These are phyloP conservation scores for Plasmopara halstedii DNA, from an alignment of 352 stramenopile species.

Conservation along the genomic window DNA sequence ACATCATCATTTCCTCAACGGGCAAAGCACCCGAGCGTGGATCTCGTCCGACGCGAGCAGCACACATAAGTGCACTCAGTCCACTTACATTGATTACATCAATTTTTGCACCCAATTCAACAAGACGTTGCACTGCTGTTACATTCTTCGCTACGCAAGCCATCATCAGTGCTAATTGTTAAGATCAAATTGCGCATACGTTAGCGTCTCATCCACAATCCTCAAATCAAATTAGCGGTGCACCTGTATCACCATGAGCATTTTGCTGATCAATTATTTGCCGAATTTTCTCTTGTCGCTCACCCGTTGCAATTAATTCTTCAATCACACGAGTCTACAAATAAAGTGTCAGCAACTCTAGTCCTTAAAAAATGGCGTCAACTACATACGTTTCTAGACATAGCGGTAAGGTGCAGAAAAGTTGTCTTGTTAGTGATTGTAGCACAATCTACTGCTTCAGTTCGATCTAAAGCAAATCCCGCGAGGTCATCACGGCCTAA, in stretches of 20 bases:
- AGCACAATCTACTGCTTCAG: slow-evolving; percentile 41
- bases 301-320: slow-evolving; percentile 35
- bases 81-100: slow-evolving; percentile 38
- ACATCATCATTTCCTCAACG: slow-evolving; percentile 27
- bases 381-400: slow-evolving; percentile 53
- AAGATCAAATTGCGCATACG: neutral
- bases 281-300: slow-evolving; percentile 42
- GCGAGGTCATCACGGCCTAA: slow-evolving; percentile 61
- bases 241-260: slow-evolving; percentile 72
- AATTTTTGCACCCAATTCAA: slow-evolving; percentile 33
- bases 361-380: neutral
- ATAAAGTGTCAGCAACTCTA: neutral
- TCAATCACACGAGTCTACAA: slow-evolving; percentile 48
- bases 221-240: neutral
- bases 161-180: slow-evolving; percentile 70
- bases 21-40: slow-evolving; percentile 12
- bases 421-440: slow-evolving; percentile 65
- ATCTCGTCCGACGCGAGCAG: slow-evolving; percentile 41
- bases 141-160: slow-evolving; percentile 75
- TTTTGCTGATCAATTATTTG: slow-evolving; percentile 51
- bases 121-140: slow-evolving; percentile 34
- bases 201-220: neutral
- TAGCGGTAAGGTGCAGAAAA: slow-evolving; percentile 68
- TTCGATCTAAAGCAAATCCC: slow-evolving; percentile 43
- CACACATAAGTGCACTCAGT: slow-evolving; percentile 77